These are phyloP conservation scores for Russula sp. DNA, from an alignment of 768 basidiomycete species.

Conservation along the genomic window DNA sequence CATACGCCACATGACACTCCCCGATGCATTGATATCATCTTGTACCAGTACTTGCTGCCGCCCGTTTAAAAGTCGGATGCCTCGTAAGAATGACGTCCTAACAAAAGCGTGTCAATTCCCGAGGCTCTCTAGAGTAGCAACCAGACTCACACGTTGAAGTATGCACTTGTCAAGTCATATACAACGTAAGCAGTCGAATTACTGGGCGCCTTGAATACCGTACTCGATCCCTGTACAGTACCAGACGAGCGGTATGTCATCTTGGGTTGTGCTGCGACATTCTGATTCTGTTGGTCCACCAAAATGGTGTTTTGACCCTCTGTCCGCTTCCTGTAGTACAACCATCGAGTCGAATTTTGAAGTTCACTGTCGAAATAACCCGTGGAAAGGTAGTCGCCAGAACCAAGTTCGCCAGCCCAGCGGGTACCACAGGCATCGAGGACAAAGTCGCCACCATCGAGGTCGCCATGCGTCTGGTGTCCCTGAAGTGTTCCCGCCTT, in stretches of 20 bases:
- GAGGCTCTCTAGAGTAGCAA: not conserved
- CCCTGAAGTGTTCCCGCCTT: constrained; percentile 76
- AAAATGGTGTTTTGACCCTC: constrained; percentile 96
- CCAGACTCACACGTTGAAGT: constrained; percentile 56
- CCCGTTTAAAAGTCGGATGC: constrained; percentile 73
- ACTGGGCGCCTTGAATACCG: constrained; percentile 53
- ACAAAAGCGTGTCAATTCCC: constrained; percentile 19
- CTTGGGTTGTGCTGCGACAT: constrained; percentile 58
- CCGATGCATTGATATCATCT: constrained; percentile 71
- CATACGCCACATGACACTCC: constrained; percentile 77
- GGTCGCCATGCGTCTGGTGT: constrained; percentile 92
- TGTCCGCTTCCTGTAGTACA: constrained; percentile 93
- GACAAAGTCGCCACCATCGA: constrained; percentile 94
- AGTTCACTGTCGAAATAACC: constrained; percentile 73
- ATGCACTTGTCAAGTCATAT: constrained; percentile 72
- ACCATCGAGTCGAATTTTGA: constrained; percentile 70
- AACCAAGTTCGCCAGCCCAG: constrained; percentile 94
- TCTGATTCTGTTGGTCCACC: constrained; percentile 70
- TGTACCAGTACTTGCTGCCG: constrained; percentile 87
- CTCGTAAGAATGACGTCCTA: constrained; percentile 72
- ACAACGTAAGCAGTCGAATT: constrained; percentile 76
- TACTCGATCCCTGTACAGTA: constrained; percentile 73
- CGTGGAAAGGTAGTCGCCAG: constrained; percentile 69
- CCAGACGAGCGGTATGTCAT: constrained; percentile 46
- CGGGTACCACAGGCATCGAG: constrained; percentile 90